Evolutionary conservation across 2,329 filamentous ascomycete genomes (phyloP).

Genomic region (Colletotrichum spinosum): DNA sequence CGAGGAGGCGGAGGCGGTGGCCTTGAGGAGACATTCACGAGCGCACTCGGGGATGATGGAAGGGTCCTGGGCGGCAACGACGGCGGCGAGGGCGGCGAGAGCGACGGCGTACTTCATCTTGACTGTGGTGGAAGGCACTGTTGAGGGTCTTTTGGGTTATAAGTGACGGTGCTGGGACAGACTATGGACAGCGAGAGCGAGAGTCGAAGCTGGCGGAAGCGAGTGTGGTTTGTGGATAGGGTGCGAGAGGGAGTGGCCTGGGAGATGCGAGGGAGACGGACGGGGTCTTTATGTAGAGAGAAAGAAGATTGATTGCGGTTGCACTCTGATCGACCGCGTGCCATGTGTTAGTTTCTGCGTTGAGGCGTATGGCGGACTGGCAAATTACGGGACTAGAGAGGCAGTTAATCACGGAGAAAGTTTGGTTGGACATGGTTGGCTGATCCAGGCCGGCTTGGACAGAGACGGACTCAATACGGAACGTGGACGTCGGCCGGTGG

Average conservation of each 20-base stretch:
- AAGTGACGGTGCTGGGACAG: slow-evolving; percentile 26
- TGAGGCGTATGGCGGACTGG: slow-evolving; percentile 4
- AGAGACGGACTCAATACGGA: not conserved
- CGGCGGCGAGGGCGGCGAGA: slow-evolving; percentile 47
- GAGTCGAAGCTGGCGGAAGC: not conserved
- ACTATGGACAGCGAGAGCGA: slow-evolving; percentile 17
- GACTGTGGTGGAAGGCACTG: slow-evolving; percentile 22
- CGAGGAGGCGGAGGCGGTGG: slow-evolving; percentile 45
- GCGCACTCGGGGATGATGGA: slow-evolving; percentile 49
- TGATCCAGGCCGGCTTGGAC: not conserved
- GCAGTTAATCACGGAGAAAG: slow-evolving; percentile 10
- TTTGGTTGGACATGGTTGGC: slow-evolving; percentile 21
- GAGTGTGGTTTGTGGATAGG: slow-evolving; percentile 14
- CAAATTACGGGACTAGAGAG: slow-evolving; percentile 2
- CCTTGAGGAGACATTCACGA: slow-evolving; percentile 48
- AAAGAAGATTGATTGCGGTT: too few relatives aligned
- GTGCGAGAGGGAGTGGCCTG: too few relatives aligned
- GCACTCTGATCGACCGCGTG: too few relatives aligned
- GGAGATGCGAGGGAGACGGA: too few relatives aligned
- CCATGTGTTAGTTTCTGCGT: not conserved
- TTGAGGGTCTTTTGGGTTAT: slow-evolving; percentile 21
- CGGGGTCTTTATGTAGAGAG: too few relatives aligned
- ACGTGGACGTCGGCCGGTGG: slow-evolving; percentile 1
- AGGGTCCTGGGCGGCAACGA: slow-evolving; percentile 46
- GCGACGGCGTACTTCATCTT: slow-evolving; percentile 40